Conservation (phyloP, 306 rosid genomes). For the Pachyrhizus erosus region DNA sequence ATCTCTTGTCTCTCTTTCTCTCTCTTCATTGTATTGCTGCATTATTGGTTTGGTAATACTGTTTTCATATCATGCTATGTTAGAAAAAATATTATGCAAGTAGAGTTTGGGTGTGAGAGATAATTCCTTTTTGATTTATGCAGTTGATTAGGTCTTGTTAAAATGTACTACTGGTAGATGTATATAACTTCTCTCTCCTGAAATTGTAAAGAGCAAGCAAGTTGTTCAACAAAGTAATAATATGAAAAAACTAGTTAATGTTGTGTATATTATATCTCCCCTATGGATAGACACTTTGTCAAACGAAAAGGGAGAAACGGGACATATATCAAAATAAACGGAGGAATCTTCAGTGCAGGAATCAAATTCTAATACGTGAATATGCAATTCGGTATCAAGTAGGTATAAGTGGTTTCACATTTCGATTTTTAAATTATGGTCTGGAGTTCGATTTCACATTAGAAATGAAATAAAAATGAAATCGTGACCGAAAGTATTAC, state of each 20-base stretch:
- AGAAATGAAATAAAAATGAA: too few relatives aligned
- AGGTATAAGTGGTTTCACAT: too few relatives aligned
- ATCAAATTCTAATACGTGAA: neutral
- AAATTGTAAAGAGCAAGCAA: conserved; percentile 30
- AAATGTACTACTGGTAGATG: conserved; percentile 39
- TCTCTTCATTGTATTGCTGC: conserved; percentile 39
- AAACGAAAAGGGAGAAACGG: neutral
- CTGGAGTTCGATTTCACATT: too few relatives aligned
- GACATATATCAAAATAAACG: neutral
- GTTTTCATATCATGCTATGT: neutral
- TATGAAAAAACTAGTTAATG: conserved; percentile 31
- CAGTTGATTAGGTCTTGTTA: conserved; percentile 25
- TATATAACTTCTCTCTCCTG: conserved; percentile 13
- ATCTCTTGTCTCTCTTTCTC: conserved; percentile 19
- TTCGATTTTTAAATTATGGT: too few relatives aligned
- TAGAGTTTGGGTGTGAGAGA: conserved; percentile 49
- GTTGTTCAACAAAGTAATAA: conserved; percentile 22
- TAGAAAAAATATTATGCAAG: conserved; percentile 5
- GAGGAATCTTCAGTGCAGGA: neutral
- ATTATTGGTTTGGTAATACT: conserved; percentile 42
- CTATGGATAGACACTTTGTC: neutral
- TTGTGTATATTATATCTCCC: conserved; percentile 17
- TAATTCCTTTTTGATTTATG: conserved; percentile 5
- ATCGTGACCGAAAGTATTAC: too few relatives aligned
- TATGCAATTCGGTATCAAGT: too few relatives aligned